Evolutionary conservation across 768 basidiomycete genomes (phyloP), one percentile per base, ranked within the genome.

Genomic region (Tulasnella sp.): DNA sequence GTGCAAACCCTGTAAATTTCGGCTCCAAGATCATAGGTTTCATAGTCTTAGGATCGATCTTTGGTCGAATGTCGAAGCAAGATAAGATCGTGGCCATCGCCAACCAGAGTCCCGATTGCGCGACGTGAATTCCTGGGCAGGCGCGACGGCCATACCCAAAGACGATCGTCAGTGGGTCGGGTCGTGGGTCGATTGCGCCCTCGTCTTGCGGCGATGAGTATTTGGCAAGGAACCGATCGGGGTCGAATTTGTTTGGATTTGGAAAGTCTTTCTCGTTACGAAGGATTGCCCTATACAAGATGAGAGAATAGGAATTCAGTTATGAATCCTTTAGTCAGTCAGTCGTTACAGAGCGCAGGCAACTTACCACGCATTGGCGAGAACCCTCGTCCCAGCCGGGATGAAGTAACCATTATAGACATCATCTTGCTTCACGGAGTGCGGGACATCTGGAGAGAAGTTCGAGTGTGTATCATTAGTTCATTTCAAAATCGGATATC

Each of bases 351-450:
- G 23, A 47, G 11, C 43, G 13, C 32, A 13, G n/a, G 26, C n/a
- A 21, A 58, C 61, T 26, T 17, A 62, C 62, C 62, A 53, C n/a
- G 61, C 61, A 47, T 63, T 63, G 27, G 44, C 41, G 42, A 63
- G 24, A 24, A 63, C 44, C 23, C 49, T 61, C 2, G 63, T 45
- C 21, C 53, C 51, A 3, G 48, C 32, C 0, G 63, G 63, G 21
- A 63, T 63, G 4, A 30, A 27, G 23, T 62, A 62, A 9, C 61
- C 61, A 11, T 62, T 47, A 32, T 62, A 62, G 10, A 26, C 41
- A 29, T 62, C 61, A 26, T 62, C 61, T 56, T 50, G 23, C 43
- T 32, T 62, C 42, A 56, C 19, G 1, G 54, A 29, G 26, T 62
- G 61, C 5, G 61, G 61, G 15, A 59, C 27, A 4, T 26, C 58